Conservation (phyloP, 177 flowering plant species). For the Vitis hybrid region DNA sequence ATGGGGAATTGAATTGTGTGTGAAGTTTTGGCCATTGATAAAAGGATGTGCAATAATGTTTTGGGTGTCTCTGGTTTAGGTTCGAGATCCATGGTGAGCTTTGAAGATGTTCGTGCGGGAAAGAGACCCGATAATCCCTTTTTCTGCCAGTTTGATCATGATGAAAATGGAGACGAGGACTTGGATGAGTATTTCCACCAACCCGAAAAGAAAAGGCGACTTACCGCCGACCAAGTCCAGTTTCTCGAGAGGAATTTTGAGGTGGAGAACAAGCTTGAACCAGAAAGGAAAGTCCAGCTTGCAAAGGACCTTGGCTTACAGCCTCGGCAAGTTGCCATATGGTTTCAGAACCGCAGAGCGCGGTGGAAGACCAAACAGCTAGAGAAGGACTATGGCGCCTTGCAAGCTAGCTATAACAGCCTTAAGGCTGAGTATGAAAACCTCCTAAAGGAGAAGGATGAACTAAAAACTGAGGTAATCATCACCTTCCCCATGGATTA, state of each 20-base stretch:
- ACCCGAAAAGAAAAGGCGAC: conserved; percentile 74
- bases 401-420: conserved; percentile 50
- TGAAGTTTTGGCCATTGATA: neutral
- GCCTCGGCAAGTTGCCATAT: conserved; percentile 81
- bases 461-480: conserved; percentile 59
- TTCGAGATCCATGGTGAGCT: conserved; percentile 65
- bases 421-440: conserved; percentile 57
- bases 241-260: conserved; percentile 74
- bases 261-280: conserved; percentile 80
- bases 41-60: neutral
- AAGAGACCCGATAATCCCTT: conserved; percentile 40
- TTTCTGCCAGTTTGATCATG: conserved; percentile 47
- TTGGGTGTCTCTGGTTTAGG: conserved; percentile 33
- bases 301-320: conserved; percentile 73
- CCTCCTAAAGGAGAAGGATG: conserved; percentile 63
- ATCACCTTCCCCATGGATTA: neutral
- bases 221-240: conserved; percentile 57
- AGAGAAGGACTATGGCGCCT: conserved; percentile 63
- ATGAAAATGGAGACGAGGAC: conserved; percentile 61
- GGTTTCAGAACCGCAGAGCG: conserved; percentile 85
- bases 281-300: conserved; percentile 76
- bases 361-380: conserved; percentile 81
- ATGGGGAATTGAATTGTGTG: neutral
- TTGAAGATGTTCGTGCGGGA: conserved; percentile 39
- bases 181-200: conserved; percentile 64